Percentiles rank a stretch among this genome's conserved stretches.
phyloP scores from a whole-genome alignment of 495 filamentous ascomycete species.

The Podospora bellae-mahoneyi region DNA sequence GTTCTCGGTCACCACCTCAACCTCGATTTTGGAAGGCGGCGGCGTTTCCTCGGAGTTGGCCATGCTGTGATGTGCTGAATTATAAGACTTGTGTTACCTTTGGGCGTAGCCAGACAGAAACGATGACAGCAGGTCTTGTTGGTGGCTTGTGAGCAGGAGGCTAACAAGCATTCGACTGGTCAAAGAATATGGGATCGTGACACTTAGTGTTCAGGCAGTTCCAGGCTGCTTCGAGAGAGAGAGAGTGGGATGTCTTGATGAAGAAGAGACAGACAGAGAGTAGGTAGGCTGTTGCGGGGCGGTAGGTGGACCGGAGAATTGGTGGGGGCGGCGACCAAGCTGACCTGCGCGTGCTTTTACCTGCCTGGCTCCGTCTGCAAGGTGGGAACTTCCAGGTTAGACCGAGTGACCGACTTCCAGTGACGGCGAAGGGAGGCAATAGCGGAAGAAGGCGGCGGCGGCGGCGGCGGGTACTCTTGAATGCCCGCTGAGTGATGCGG shows the following conservation, averaged over 20 bases:
- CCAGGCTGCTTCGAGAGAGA: neutral
- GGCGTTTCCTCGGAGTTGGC: slow-evolving; percentile 23
- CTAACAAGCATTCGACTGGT: neutral
- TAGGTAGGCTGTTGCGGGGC: neutral
- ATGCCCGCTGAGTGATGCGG: slow-evolving; percentile 5
- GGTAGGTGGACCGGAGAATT: neutral
- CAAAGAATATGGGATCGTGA: neutral
- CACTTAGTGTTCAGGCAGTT: neutral
- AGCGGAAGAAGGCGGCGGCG: neutral
- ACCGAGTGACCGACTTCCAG: neutral
- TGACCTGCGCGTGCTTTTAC: neutral
- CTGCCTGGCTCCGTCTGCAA: neutral
- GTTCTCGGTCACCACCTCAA: slow-evolving; percentile 70
- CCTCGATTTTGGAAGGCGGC: slow-evolving; percentile 37
- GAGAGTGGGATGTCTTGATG: neutral
- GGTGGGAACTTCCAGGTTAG: too few relatives aligned
- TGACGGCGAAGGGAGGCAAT: slow-evolving; percentile 3
- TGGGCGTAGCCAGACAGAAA: neutral
- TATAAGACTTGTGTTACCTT: slow-evolving; percentile 4
- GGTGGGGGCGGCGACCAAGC: neutral
- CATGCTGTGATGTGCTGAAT: slow-evolving; percentile 22
- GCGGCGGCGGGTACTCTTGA: neutral
- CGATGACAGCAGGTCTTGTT: neutral
- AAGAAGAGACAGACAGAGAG: neutral
- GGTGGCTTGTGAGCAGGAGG: neutral